phyloP scores from a whole-genome alignment of 345 rosid genomes.

The Syzygium aromaticum region DNA sequence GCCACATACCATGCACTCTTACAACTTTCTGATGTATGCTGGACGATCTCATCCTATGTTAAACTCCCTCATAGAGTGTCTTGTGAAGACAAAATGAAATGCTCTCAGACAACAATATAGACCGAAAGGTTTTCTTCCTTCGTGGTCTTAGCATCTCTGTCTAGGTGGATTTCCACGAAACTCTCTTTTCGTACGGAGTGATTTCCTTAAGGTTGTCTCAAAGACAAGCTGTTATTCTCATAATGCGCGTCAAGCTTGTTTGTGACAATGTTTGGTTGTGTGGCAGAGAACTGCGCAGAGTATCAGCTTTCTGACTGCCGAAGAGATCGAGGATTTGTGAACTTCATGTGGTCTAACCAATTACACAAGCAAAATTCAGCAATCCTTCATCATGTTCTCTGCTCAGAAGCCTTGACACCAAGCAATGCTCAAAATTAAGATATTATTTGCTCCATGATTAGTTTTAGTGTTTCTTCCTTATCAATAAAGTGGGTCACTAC shows the following conservation, averaged over 20 bases:
- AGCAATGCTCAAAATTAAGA: neutral
- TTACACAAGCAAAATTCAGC: slow-evolving; percentile 48
- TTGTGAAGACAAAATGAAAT: neutral
- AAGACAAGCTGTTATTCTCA: neutral
- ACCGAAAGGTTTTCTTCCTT: neutral
- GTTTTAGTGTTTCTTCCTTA: neutral
- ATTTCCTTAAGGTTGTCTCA: neutral
- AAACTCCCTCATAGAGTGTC: neutral
- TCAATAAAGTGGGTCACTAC: neutral
- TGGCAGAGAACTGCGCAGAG: slow-evolving; percentile 40
- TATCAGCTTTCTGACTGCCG: slow-evolving; percentile 46
- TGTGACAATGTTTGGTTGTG: neutral
- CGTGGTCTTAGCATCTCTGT: neutral
- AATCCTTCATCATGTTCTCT: slow-evolving; percentile 77
- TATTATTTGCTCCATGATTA: slow-evolving; percentile 9
- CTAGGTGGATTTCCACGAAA: neutral
- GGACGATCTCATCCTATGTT: neutral
- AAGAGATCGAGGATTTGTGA: slow-evolving; percentile 78
- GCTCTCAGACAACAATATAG: neutral
- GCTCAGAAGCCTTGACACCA: slow-evolving; percentile 75
- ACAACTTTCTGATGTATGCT: neutral
- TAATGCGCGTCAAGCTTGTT: neutral
- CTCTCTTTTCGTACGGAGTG: neutral
- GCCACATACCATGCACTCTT: neutral
- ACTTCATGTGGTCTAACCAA: slow-evolving; percentile 72